A percentile compares a stretch with the other conserved stretches of the same genome.
phyloP scores from a whole-genome alignment of 768 basidiomycete species.

The Tylopilus felleus region DNA sequence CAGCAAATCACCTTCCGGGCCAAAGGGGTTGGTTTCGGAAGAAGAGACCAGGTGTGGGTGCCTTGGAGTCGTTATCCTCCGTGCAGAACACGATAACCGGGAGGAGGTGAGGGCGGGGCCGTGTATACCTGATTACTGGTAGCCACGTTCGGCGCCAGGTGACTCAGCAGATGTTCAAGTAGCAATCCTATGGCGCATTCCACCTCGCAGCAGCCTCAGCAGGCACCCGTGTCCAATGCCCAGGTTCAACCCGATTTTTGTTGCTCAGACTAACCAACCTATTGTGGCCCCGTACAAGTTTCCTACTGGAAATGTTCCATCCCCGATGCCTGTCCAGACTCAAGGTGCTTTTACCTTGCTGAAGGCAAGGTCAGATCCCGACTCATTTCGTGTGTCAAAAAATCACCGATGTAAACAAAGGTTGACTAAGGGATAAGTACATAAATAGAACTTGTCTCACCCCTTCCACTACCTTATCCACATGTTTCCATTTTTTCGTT shows the following conservation, averaged over 20 bases:
- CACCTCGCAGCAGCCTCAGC: conserved; percentile 19
- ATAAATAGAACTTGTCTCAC: too few relatives aligned
- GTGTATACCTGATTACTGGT: conserved; percentile 37
- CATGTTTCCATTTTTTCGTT: too few relatives aligned
- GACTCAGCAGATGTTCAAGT: conserved; percentile 24
- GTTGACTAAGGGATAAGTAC: too few relatives aligned
- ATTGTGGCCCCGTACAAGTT: conserved; percentile 17
- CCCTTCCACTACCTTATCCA: too few relatives aligned
- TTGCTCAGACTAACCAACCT: conserved; percentile 14
- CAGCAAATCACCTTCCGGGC: conserved; percentile 54
- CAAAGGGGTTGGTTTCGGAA: conserved; percentile 72
- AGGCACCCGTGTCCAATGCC: conserved; percentile 6
- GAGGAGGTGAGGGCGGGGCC: too few relatives aligned
- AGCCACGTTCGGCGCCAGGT: conserved; percentile 23
- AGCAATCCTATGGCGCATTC: conserved; percentile 22
- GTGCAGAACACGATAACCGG: conserved; percentile 24
- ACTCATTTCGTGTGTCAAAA: too few relatives aligned
- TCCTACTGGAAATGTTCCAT: conserved; percentile 15
- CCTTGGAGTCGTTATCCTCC: conserved; percentile 56
- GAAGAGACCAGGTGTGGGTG: conserved; percentile 74
- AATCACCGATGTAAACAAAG: too few relatives aligned
- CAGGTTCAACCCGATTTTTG: conserved; percentile 24
- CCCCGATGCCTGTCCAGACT: conserved; percentile 22
- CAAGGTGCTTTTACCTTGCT: conserved; percentile 13
- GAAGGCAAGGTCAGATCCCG: too few relatives aligned